Evolutionary conservation across 148 eudicot genomes (phyloP).

Genomic region (Persicaria tinctoria): DNA sequence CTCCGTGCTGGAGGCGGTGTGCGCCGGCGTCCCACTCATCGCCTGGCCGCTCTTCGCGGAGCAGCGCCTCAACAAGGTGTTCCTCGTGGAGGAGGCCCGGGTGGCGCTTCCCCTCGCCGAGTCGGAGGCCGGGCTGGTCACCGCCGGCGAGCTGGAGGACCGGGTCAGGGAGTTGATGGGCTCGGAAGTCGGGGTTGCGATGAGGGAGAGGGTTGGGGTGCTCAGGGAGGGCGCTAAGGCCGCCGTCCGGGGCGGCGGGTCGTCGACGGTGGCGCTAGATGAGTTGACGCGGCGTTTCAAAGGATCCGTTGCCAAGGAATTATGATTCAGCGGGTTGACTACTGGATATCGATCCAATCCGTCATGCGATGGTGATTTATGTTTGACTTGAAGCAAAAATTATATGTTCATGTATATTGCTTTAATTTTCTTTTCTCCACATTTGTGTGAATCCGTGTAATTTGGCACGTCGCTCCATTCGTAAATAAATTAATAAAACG

Average conservation of each 20-base stretch:
- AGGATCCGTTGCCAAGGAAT: too few species aligned
- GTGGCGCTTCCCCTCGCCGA: slow-evolving; percentile 28
- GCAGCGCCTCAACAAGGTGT: slow-evolving; percentile 33
- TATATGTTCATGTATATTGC: too few species aligned
- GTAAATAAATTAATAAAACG: too few species aligned
- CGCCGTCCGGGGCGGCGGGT: too few species aligned
- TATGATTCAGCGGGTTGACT: too few species aligned
- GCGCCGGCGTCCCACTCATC: slow-evolving; percentile 42
- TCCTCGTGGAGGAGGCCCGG: slow-evolving; percentile 35
- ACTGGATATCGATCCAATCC: too few species aligned
- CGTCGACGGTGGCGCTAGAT: slow-evolving; percentile 13
- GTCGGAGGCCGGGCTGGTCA: slow-evolving; percentile 30
- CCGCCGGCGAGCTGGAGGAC: slow-evolving; percentile 29
- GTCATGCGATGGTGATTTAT: too few species aligned
- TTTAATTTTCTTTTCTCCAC: too few species aligned
- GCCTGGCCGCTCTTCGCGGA: slow-evolving; percentile 55
- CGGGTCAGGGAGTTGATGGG: slow-evolving; percentile 34
- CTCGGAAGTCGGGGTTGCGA: slow-evolving; percentile 16
- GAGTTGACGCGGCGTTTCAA: slow-evolving; percentile 7
- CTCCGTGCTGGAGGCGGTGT: slow-evolving; percentile 38
- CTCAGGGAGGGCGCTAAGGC: slow-evolving; percentile 15
- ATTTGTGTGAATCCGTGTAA: too few species aligned
- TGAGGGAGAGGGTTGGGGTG: slow-evolving; percentile 19
- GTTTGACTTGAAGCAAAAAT: too few species aligned
- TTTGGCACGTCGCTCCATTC: too few species aligned